phyloP scores from a whole-genome alignment of 169 alveolate species.

The Plasmodium inui region DNA sequence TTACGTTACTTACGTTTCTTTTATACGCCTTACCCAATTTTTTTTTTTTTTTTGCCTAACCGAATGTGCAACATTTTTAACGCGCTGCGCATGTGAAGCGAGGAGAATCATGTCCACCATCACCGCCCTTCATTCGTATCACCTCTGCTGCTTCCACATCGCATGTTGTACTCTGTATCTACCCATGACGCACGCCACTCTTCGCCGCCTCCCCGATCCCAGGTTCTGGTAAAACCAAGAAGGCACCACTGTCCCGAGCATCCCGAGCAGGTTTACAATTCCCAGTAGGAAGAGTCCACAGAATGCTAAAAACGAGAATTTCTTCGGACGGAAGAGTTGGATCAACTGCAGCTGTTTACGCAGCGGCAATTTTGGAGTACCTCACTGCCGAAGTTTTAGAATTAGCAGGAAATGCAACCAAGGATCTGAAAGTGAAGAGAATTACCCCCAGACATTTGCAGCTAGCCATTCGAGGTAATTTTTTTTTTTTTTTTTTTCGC shows the following conservation, averaged over 20 bases:
- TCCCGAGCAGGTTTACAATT: slow-evolving; percentile 99
- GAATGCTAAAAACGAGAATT: slow-evolving; percentile 97
- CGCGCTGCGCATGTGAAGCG: background rate
- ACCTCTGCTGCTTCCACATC: background rate
- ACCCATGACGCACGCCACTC: slow-evolving; percentile 40
- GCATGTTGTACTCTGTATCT: background rate
- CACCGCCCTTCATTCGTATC: background rate
- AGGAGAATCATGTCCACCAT: background rate
- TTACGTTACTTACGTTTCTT: background rate
- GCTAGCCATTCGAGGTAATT: slow-evolving; percentile 90
- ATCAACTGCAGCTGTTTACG: slow-evolving; percentile 99
- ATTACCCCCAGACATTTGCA: slow-evolving; percentile 97
- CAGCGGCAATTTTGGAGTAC: slow-evolving; percentile 99
- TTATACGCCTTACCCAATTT: background rate
- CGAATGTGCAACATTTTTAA: background rate
- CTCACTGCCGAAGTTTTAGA: slow-evolving; percentile 99
- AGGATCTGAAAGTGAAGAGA: slow-evolving; percentile 97
- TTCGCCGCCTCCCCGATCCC: slow-evolving; percentile 86
- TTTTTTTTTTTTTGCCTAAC: background rate
- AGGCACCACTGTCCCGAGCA: slow-evolving; percentile 98
- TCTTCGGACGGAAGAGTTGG: slow-evolving; percentile 99
- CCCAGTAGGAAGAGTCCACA: slow-evolving; percentile 99
- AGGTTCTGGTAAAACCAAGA: slow-evolving; percentile 97
- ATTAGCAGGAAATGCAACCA: slow-evolving; percentile 99
- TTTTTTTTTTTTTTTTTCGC: slow-evolving; percentile 31